phyloP scores from a whole-genome alignment of 495 filamentous ascomycete species.

The Penicillium coprophilum region DNA sequence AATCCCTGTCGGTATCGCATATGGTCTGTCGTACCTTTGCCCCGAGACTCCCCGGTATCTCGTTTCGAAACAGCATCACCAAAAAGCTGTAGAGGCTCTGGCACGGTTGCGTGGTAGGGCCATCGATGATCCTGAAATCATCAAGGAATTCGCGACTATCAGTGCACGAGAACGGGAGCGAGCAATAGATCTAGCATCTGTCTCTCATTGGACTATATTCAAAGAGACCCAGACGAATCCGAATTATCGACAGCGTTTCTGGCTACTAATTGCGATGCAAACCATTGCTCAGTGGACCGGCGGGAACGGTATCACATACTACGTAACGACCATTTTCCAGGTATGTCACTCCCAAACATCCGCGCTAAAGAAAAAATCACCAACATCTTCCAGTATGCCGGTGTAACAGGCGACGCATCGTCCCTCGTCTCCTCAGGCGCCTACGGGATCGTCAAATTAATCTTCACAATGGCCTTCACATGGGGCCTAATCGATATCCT shows the following conservation, averaged over 20 bases:
- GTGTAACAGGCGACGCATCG: slow-evolving; percentile 27
- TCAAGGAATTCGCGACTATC: slow-evolving; percentile 40
- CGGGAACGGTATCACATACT: slow-evolving; percentile 51
- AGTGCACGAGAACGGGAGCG: slow-evolving; percentile 32
- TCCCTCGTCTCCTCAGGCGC: slow-evolving; percentile 45
- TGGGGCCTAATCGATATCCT: slow-evolving; percentile 47
- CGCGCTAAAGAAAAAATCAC: not conserved
- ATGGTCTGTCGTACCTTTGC: slow-evolving; percentile 37
- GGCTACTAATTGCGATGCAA: slow-evolving; percentile 47
- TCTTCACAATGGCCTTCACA: slow-evolving; percentile 50
- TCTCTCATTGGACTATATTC: slow-evolving; percentile 42
- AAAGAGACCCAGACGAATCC: slow-evolving; percentile 43
- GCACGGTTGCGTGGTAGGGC: slow-evolving; percentile 40
- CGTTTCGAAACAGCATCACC: slow-evolving; percentile 35
- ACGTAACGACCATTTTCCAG: slow-evolving; percentile 44
- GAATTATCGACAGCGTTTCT: slow-evolving; percentile 49
- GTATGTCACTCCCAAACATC: not conserved
- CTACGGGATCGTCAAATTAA: slow-evolving; percentile 47
- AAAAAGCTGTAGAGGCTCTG: slow-evolving; percentile 37
- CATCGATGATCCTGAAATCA: slow-evolving; percentile 30
- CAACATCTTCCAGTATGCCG: slow-evolving; percentile 28
- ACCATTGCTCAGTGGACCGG: slow-evolving; percentile 49
- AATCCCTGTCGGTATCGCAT: slow-evolving; percentile 41
- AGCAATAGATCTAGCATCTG: slow-evolving; percentile 26
- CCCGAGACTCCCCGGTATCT: slow-evolving; percentile 47